Percentiles rank a stretch among this genome's conserved stretches.
Conservation (phyloP, 78 protist genomes). For the Chrysochromulina tobinii region DNA sequence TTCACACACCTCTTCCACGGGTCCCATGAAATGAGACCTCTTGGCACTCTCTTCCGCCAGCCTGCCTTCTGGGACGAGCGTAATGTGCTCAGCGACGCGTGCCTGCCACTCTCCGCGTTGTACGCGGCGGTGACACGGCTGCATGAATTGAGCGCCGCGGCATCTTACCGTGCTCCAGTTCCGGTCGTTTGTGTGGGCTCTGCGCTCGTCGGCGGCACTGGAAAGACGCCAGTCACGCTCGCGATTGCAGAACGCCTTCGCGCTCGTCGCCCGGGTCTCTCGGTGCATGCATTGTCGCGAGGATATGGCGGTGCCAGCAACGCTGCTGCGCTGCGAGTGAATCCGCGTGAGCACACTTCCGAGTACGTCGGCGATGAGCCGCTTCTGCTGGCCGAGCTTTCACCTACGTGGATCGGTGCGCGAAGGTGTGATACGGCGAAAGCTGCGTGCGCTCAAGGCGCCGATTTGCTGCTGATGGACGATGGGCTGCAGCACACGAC, state of each 20-base stretch:
- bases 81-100: neutral
- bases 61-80: neutral
- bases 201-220: neutral
- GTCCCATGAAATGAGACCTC: no score
- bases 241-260: neutral
- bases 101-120: neutral
- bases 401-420: neutral
- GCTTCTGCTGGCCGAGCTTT: neutral
- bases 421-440: neutral
- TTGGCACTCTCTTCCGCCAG: no score
- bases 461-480: neutral
- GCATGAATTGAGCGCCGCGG: neutral
- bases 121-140: neutral
- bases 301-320: neutral
- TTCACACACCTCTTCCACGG: no score
- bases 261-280: neutral
- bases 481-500: neutral
- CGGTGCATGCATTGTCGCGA: neutral
- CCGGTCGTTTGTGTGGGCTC: neutral
- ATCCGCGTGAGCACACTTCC: neutral
- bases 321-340: neutral
- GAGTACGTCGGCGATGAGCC: neutral
- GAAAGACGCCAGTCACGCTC: neutral
- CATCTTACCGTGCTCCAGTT: neutral
- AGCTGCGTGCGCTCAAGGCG: neutral